These are phyloP conservation scores for Scutellaria galericulata DNA, from an alignment of 257 asterid genomes.

Conservation along the genomic window DNA sequence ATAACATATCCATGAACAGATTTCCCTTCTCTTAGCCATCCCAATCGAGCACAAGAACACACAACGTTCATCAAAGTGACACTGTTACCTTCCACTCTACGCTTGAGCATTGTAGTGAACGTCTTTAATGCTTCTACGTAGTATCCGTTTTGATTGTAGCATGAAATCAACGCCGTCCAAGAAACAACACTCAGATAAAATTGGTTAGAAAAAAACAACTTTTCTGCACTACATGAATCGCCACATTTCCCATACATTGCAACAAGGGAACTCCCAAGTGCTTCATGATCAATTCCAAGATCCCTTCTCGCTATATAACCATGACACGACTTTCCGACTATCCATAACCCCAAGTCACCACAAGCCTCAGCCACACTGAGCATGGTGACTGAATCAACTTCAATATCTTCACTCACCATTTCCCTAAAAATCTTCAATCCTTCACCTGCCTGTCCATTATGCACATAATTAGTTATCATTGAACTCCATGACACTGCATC, in stretches of 20 bases:
- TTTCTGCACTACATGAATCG: slow-evolving; percentile 62
- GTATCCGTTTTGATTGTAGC: slow-evolving; percentile 75
- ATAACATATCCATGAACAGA: slow-evolving; percentile 67
- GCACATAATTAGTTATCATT: slow-evolving; percentile 54
- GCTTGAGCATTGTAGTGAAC: slow-evolving; percentile 53
- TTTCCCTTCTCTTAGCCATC: slow-evolving; percentile 71
- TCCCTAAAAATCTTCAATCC: slow-evolving; percentile 62
- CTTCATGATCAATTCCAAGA: slow-evolving; percentile 49
- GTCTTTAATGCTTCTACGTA: slow-evolving; percentile 54
- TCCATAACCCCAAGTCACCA: slow-evolving; percentile 64
- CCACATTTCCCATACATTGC: slow-evolving; percentile 88
- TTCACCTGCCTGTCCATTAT: slow-evolving; percentile 48
- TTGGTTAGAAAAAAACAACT: slow-evolving; percentile 46
- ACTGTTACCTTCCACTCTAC: slow-evolving; percentile 55
- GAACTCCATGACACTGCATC: slow-evolving; percentile 90
- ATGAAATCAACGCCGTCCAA: slow-evolving; percentile 81
- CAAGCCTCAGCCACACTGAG: slow-evolving; percentile 82
- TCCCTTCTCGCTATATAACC: slow-evolving; percentile 57
- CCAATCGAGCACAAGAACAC: slow-evolving; percentile 81
- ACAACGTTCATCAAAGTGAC: slow-evolving; percentile 73
- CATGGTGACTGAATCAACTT: slow-evolving; percentile 71
- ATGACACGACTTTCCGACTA: slow-evolving; percentile 65
- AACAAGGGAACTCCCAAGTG: slow-evolving; percentile 69
- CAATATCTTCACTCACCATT: slow-evolving; percentile 60
- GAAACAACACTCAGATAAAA: slow-evolving; percentile 49